These are phyloP conservation scores for Aspergillus quadricinctus DNA, from an alignment of 2,329 filamentous ascomycete species.

Conservation along the genomic window DNA sequence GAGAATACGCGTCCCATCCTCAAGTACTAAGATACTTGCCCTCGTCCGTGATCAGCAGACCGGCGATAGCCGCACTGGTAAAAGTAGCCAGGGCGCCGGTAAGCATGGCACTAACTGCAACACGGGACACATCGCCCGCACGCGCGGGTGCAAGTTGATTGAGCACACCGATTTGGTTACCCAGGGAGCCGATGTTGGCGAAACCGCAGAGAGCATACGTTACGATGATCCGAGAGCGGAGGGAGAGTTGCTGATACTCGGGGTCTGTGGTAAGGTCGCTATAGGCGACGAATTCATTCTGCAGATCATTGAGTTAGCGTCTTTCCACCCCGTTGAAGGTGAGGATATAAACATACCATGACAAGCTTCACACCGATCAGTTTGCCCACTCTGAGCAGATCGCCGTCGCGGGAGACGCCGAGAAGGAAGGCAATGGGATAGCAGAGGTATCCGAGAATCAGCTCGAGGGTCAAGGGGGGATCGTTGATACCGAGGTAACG, in stretches of 20 bases:
- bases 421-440: conserved; percentile 78
- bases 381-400: conserved; percentile 66
- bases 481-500: conserved; percentile 69
- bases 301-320: not conserved
- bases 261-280: conserved; percentile 48
- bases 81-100: conserved; percentile 76
- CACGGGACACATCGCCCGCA: conserved; percentile 67
- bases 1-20: conserved; percentile 7
- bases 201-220: conserved; percentile 80
- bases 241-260: conserved; percentile 56
- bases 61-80: conserved; percentile 72
- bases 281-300: conserved; percentile 79
- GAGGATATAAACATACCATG: conserved; percentile 46
- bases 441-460: conserved; percentile 72
- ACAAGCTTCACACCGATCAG: conserved; percentile 84
- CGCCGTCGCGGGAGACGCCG: conserved; percentile 63
- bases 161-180: conserved; percentile 85
- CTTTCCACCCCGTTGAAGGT: not conserved
- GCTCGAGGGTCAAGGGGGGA: conserved; percentile 66
- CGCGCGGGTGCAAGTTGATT: conserved; percentile 73
- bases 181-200: conserved; percentile 81
- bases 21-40: conserved; percentile 15
- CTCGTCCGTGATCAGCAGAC: conserved; percentile 63
- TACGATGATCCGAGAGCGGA: conserved; percentile 72
- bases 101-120: conserved; percentile 72